Evolutionary conservation across 176 grass and related monocot genomes (phyloP).

Genomic region (Stipa capillata): DNA sequence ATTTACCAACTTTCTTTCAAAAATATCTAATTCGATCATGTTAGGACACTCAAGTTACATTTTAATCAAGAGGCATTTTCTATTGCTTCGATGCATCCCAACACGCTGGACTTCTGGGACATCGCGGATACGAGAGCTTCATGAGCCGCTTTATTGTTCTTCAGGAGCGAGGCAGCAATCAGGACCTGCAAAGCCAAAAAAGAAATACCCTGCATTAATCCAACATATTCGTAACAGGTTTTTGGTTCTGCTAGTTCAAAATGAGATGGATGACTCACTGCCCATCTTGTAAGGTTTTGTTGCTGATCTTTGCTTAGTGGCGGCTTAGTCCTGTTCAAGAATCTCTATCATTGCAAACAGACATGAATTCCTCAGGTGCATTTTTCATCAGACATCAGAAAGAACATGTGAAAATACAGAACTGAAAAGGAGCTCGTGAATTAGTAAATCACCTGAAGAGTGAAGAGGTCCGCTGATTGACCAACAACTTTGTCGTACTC

Average conservation of each 20-base stretch:
- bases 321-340: constrained; percentile 79
- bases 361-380: background rate
- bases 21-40: background rate
- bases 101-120: constrained; percentile 65
- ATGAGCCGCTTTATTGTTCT: constrained; percentile 71
- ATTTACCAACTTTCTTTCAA: too few relatives aligned
- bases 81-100: constrained; percentile 85
- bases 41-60: background rate
- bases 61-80: constrained; percentile 54
- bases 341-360: constrained; percentile 53
- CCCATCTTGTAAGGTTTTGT: constrained; percentile 97
- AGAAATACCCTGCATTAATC: background rate
- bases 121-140: constrained; percentile 74
- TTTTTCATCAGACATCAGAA: background rate
- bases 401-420: background rate
- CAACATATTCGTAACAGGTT: background rate
- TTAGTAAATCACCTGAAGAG: constrained; percentile 51
- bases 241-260: background rate
- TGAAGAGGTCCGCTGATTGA: constrained; percentile 88
- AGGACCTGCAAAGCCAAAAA: constrained; percentile 46
- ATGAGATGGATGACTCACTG: constrained; percentile 44
- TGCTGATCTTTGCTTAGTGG: constrained; percentile 76
- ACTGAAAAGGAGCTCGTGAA: background rate
- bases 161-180: constrained; percentile 74
- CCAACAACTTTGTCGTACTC: constrained; percentile 90